Evolutionary conservation across 2,329 filamentous ascomycete genomes (phyloP), one percentile per base, ranked within the genome.

Genomic region (Colletotrichum incanum): DNA sequence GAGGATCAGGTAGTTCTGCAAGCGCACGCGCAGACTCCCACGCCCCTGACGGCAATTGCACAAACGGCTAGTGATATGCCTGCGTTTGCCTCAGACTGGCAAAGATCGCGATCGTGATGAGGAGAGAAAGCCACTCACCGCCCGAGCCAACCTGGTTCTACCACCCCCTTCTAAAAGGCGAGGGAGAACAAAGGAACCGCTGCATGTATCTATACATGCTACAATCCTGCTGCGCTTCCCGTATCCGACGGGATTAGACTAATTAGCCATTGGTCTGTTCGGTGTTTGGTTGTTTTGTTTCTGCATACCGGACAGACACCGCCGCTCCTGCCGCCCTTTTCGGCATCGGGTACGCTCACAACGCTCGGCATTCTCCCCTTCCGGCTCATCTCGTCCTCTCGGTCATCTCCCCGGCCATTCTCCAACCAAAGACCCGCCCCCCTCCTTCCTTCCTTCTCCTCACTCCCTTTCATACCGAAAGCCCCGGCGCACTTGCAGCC

Each of bases 281-380:
- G 26, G 54, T 16, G 11, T 8, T 37, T 31, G n/a, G 39, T 31
- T 2, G 14, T n/a, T 41, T 5, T 54, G 14, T 45, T 43, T n/a
- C 56, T 62, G 47, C n/a, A 23, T 20, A 49, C 67, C 67, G 67
- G 52, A 65, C 43, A 55, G 34, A n/a, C 43, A 50, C 34, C 61
- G 43, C 43, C 34, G 66, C 67, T 69, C 43, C 61, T 65, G 52
- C 67, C 67, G 52, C 61, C 16, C 43, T 16, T 23, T 50, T 59
- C 43, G 61, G 61, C 34, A 34, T 58, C 45, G 60, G 50, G 12
- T n/a, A 47, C 43, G 52, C 47, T 61, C 26, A 56, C 61, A 49
- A n/a, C 47, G 45, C 62, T 66, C 67, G 62, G 67, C 45, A 52
- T 70, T 70, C 54, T 66, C 47, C 31, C 62, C 67, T 60, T 54